phyloP scores from a whole-genome alignment of 345 rosid species.

The Hirschfeldia incana region DNA sequence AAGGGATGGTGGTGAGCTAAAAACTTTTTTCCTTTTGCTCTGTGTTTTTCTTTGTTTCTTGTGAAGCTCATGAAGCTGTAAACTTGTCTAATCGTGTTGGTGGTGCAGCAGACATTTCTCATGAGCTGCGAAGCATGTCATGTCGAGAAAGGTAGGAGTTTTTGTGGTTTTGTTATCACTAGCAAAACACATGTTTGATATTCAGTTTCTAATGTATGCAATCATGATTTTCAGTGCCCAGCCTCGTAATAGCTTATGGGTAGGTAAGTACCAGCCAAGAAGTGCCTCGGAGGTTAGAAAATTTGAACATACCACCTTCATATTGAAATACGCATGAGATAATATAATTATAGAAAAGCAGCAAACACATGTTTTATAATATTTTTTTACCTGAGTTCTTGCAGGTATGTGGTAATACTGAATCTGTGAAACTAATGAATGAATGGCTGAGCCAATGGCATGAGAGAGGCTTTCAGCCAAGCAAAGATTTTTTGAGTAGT shows the following conservation, averaged over 20 bases:
- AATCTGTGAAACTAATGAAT: conserved; percentile 67
- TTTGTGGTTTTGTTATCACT: conserved; percentile 33
- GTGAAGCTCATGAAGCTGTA: conserved; percentile 43
- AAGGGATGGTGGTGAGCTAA: too few species aligned
- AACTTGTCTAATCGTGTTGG: conserved; percentile 34
- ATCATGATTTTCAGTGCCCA: conserved; percentile 41
- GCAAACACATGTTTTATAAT: too few species aligned
- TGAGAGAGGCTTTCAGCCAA: conserved; percentile 49
- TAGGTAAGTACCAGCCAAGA: conserved; percentile 77
- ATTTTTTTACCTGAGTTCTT: background rate
- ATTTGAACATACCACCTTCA: conserved; percentile 13
- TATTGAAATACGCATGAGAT: too few species aligned
- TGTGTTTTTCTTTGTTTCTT: background rate
- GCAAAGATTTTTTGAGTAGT: conserved; percentile 38
- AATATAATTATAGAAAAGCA: too few species aligned
- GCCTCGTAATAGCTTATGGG: conserved; percentile 65
- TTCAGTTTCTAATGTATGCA: conserved; percentile 31
- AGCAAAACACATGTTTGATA: conserved; percentile 11
- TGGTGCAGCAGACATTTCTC: conserved; percentile 33
- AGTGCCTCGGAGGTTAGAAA: conserved; percentile 66
- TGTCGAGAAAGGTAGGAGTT: conserved; percentile 60
- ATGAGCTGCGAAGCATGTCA: conserved; percentile 42
- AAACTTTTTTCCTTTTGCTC: too few species aligned
- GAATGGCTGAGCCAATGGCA: conserved; percentile 81
- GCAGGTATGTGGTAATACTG: conserved; percentile 92